Percentiles rank a stretch among this genome's conserved stretches.
These are phyloP conservation scores for Puccinia hordei DNA, from an alignment of 1,284 basidiomycete species.

Conservation along the genomic window DNA sequence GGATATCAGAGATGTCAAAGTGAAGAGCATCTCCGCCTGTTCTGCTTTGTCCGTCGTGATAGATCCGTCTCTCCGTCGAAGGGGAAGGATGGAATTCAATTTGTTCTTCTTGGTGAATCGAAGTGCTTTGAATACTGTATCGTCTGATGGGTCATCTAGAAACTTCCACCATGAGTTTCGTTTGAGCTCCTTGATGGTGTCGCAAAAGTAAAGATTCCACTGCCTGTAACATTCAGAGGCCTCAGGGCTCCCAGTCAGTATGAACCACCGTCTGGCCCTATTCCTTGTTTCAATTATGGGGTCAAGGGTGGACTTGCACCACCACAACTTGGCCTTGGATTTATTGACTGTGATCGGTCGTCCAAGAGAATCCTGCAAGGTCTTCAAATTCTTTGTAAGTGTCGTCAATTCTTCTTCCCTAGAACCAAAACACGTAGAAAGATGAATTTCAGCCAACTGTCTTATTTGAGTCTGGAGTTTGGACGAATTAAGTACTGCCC, in stretches of 20 bases:
- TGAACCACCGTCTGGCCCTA: not conserved
- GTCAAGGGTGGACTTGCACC: not conserved
- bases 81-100: not conserved
- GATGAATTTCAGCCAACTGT: too few relatives aligned
- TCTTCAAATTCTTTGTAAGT: too few relatives aligned
- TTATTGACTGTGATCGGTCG: not conserved
- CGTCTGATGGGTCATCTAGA: not conserved
- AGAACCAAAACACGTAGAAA: too few relatives aligned
- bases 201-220: not conserved
- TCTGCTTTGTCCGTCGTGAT: not conserved
- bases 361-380: not conserved
- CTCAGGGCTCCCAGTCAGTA: not conserved
- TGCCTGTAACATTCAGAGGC: too few relatives aligned
- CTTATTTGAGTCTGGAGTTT: too few relatives aligned
- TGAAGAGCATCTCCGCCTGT: slow-evolving; percentile 8
- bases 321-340: not conserved
- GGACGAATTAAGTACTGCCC: not conserved
- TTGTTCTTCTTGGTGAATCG: not conserved
- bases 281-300: not conserved
- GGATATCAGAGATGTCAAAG: not conserved
- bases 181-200: not conserved
- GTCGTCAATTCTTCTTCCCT: too few relatives aligned
- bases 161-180: not conserved
- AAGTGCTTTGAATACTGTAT: not conserved
- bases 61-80: not conserved